Evolutionary conservation across 495 filamentous ascomycete genomes (phyloP).

Genomic region (Penicillium herquei): DNA sequence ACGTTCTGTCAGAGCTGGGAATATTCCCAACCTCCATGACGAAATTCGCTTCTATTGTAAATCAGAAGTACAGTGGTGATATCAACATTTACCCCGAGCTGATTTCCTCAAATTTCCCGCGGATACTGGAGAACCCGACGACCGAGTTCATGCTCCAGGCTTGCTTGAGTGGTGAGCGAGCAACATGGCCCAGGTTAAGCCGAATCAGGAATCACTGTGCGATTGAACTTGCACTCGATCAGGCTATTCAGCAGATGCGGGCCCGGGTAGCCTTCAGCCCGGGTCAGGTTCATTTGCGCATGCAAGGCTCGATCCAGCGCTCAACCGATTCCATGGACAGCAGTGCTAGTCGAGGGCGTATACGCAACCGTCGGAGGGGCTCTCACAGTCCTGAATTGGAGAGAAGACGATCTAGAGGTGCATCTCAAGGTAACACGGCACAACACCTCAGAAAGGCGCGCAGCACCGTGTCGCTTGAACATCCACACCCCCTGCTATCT

Average conservation of each 20-base stretch:
- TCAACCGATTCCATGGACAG: slow-evolving; percentile 22
- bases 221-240: slow-evolving; percentile 83
- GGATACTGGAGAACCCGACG: slow-evolving; percentile 83
- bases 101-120: slow-evolving; percentile 67
- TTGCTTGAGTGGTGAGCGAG: slow-evolving; percentile 73
- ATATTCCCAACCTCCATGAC: slow-evolving; percentile 78
- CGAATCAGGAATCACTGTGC: slow-evolving; percentile 79
- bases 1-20: slow-evolving; percentile 76
- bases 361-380: slow-evolving; percentile 24
- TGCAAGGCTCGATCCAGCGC: slow-evolving; percentile 17
- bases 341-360: slow-evolving; percentile 20
- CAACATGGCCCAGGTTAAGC: slow-evolving; percentile 86
- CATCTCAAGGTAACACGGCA: slow-evolving; percentile 13
- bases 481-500: slow-evolving; percentile 14
- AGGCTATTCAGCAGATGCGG: slow-evolving; percentile 73
- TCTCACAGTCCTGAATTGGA: slow-evolving; percentile 37
- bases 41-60: slow-evolving; percentile 76
- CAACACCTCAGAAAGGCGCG: slow-evolving; percentile 30
- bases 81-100: slow-evolving; percentile 91
- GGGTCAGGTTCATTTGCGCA: slow-evolving; percentile 59
- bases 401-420: slow-evolving; percentile 15
- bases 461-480: slow-evolving; percentile 33
- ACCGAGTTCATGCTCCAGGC: slow-evolving; percentile 82
- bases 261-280: slow-evolving; percentile 78
- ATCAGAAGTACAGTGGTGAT: slow-evolving; percentile 91